A percentile compares a stretch with the other conserved stretches of the same genome.
Conservation (phyloP, 2,329 filamentous ascomycete species). For the Hyphodiscus sp. region DNA sequence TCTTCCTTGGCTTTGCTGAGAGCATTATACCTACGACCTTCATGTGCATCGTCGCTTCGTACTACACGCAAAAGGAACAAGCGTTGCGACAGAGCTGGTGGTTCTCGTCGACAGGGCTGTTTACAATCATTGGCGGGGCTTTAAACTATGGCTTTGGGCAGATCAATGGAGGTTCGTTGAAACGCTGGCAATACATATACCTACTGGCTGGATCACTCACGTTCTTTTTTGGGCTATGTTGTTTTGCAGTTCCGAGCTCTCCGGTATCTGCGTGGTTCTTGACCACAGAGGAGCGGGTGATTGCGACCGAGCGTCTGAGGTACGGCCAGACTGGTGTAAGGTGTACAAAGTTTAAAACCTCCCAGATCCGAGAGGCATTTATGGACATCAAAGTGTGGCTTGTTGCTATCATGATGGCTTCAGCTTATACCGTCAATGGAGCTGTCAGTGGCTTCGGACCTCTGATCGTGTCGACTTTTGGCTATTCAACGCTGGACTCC, state of each 20-base stretch:
- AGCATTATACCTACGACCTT: slow-evolving; percentile 60
- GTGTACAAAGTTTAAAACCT: slow-evolving; percentile 52
- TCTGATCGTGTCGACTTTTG: slow-evolving; percentile 66
- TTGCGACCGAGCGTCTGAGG: slow-evolving; percentile 57
- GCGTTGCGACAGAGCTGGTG: slow-evolving; percentile 59
- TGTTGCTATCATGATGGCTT: slow-evolving; percentile 61
- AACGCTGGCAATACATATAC: slow-evolving; percentile 66
- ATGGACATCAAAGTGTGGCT: slow-evolving; percentile 58
- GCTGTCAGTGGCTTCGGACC: slow-evolving; percentile 66
- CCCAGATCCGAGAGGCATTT: slow-evolving; percentile 52
- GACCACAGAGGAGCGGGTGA: slow-evolving; percentile 52
- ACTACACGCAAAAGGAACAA: slow-evolving; percentile 61
- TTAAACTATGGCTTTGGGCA: slow-evolving; percentile 65
- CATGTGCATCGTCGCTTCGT: slow-evolving; percentile 56
- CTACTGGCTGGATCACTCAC: slow-evolving; percentile 58
- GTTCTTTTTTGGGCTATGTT: slow-evolving; percentile 56
- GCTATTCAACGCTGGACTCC: slow-evolving; percentile 54
- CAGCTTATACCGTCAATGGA: slow-evolving; percentile 65
- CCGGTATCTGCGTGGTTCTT: slow-evolving; percentile 66
- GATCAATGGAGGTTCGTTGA: slow-evolving; percentile 46
- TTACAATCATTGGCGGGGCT: slow-evolving; percentile 55
- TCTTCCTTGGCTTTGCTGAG: slow-evolving; percentile 57
- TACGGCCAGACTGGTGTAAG: slow-evolving; percentile 57
- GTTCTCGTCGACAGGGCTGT: slow-evolving; percentile 49
- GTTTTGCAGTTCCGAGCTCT: slow-evolving; percentile 59